Conservation (phyloP, 2,329 filamentous ascomycete species). For the Plectosphaerella plurivora region DNA sequence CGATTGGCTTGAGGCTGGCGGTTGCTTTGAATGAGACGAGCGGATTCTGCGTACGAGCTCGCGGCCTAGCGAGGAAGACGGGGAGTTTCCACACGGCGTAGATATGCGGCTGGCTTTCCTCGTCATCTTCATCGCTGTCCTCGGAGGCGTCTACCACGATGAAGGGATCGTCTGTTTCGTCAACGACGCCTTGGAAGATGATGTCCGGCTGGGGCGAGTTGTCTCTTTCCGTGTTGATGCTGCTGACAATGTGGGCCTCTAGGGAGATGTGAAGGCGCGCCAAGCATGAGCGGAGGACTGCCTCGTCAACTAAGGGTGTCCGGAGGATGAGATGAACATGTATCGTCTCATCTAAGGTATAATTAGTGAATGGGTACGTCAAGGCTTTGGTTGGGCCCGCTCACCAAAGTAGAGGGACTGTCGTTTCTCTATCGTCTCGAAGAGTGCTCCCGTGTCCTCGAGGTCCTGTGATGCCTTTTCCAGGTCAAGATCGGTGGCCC, state of each 20-base stretch:
- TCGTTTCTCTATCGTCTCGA: conserved; percentile 57
- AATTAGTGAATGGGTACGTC: conserved; percentile 18
- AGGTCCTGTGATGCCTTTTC: conserved; percentile 44
- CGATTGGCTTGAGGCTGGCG: conserved; percentile 53
- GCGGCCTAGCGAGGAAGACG: conserved; percentile 53
- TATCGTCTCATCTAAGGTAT: conserved; percentile 63
- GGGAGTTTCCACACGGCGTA: conserved; percentile 58
- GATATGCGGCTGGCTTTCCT: conserved; percentile 30
- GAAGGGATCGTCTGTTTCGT: conserved; percentile 44
- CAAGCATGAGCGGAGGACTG: conserved; percentile 53
- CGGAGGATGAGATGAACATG: conserved; percentile 65
- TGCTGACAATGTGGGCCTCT: conserved; percentile 62
- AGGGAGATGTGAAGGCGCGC: conserved; percentile 60
- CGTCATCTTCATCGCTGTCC: conserved; percentile 18
- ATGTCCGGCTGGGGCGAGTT: conserved; percentile 48
- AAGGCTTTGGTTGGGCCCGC: conserved; percentile 19
- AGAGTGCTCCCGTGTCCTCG: conserved; percentile 37
- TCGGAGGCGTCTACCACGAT: conserved; percentile 41
- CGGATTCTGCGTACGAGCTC: conserved; percentile 62
- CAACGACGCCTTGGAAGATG: conserved; percentile 53
- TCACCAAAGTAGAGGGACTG: conserved; percentile 69
- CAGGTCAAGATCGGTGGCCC: conserved; percentile 49
- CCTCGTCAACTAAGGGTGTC: conserved; percentile 56
- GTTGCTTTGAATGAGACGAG: conserved; percentile 61
- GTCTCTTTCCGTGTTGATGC: conserved; percentile 42